phyloP scores from a whole-genome alignment of 768 basidiomycete species.

The Xanthoconium purpureum region DNA sequence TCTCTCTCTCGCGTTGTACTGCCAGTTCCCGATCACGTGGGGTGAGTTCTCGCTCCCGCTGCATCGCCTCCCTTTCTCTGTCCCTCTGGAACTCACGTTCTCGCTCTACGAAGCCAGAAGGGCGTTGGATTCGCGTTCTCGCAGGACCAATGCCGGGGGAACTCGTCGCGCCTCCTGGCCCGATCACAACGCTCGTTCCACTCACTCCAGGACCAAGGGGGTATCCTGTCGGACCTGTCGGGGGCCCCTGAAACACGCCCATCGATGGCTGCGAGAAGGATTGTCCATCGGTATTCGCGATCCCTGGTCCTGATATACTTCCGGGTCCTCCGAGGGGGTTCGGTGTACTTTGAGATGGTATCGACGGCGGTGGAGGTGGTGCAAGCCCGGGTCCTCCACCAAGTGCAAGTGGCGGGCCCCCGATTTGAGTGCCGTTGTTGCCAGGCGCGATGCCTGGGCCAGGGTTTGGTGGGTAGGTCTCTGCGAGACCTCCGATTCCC shows the following conservation, averaged over 20 bases:
- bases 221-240: conserved; percentile 19
- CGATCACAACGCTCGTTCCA: conserved; percentile 25
- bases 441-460: conserved; percentile 13
- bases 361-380: conserved; percentile 1
- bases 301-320: conserved; percentile 8
- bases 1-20: conserved; percentile 24
- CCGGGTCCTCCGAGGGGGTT: conserved; percentile 8
- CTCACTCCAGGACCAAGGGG: conserved; percentile 17
- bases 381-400: conserved; percentile 7
- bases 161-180: conserved; percentile 24
- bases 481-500: conserved; percentile 15
- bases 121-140: conserved; percentile 23
- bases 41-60: conserved; percentile 24
- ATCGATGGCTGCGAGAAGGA: conserved; percentile 26
- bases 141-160: conserved; percentile 15
- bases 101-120: conserved; percentile 33
- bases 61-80: conserved; percentile 27
- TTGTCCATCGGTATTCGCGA: conserved; percentile 13
- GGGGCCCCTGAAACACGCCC: conserved; percentile 27
- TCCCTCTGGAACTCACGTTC: conserved; percentile 22
- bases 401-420: conserved; percentile 2
- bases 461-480: conserved; percentile 15
- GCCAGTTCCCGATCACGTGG: conserved; percentile 23
- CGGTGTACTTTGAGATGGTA: conserved; percentile 10
- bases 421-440: conserved; percentile 7